Conservation (phyloP, 1,284 basidiomycete genomes). For the Cutaneotrichosporon sp. region DNA sequence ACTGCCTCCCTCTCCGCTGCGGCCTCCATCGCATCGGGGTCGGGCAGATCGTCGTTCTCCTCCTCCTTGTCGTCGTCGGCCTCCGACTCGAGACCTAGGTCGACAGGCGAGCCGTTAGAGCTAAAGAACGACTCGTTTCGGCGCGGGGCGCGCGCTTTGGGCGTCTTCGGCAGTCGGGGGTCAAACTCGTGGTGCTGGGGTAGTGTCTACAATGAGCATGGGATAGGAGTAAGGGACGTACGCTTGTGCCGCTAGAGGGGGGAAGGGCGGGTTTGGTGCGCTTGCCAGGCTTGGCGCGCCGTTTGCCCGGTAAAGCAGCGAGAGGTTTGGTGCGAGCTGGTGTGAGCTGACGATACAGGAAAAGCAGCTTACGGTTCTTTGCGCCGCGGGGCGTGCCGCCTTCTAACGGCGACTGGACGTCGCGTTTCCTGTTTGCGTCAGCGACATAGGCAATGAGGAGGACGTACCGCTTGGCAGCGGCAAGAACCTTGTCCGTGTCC, state of each 20-base stretch:
- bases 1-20: constrained; percentile 1
- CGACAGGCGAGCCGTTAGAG: constrained; percentile 30
- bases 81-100: constrained; percentile 8
- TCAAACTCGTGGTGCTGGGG: constrained; percentile 44
- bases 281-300: constrained; percentile 8
- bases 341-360: not conserved
- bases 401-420: not conserved
- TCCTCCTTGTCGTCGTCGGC: constrained; percentile 10
- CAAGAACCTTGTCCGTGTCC: constrained; percentile 19
- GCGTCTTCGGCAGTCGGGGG: constrained; percentile 38
- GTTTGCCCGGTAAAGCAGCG: constrained; percentile 2
- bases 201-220: constrained; percentile 21
- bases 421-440: constrained; percentile 7
- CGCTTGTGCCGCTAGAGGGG: constrained; percentile 3
- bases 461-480: constrained; percentile 35
- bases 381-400: not conserved
- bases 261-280: constrained; percentile 11
- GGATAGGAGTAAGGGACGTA: not conserved
- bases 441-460: not conserved
- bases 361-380: constrained; percentile 19
- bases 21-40: constrained; percentile 38
- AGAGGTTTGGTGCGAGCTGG: constrained; percentile 6
- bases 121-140: constrained; percentile 35
- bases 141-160: constrained; percentile 28
- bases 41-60: constrained; percentile 35